Percentiles rank a stretch among this genome's conserved stretches.
These are phyloP conservation scores for Lactifluus rugatus DNA, from an alignment of 768 basidiomycete species.

Conservation along the genomic window DNA sequence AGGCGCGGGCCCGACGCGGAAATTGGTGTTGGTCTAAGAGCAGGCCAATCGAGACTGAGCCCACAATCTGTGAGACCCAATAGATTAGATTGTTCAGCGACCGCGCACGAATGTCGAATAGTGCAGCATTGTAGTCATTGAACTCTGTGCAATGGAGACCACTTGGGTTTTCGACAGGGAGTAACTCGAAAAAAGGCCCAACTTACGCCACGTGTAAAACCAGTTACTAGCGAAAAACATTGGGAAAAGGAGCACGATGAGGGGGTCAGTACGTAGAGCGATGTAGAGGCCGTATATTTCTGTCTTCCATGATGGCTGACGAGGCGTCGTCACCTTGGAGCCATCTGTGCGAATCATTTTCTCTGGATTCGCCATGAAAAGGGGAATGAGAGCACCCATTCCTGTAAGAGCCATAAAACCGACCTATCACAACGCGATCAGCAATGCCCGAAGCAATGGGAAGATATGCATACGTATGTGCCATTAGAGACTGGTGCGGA, in stretches of 20 bases:
- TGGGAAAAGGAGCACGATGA: slow-evolving; percentile 68
- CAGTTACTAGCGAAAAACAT: slow-evolving; percentile 82
- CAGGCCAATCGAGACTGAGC: slow-evolving; percentile 60
- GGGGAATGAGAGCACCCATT: slow-evolving; percentile 56
- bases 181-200: background rate
- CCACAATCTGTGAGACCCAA: slow-evolving; percentile 71
- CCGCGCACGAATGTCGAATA: slow-evolving; percentile 74
- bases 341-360: slow-evolving; percentile 71
- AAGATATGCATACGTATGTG: slow-evolving; percentile 51
- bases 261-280: slow-evolving; percentile 59
- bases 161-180: background rate
- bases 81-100: slow-evolving; percentile 71
- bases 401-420: slow-evolving; percentile 64
- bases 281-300: slow-evolving; percentile 64
- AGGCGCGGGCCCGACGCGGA: slow-evolving; percentile 60
- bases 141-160: slow-evolving; percentile 40
- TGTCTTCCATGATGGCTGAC: slow-evolving; percentile 68
- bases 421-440: slow-evolving; percentile 36
- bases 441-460: background rate
- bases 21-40: slow-evolving; percentile 51
- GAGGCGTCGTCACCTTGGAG: slow-evolving; percentile 49
- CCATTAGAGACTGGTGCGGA: slow-evolving; percentile 47
- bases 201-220: slow-evolving; percentile 79
- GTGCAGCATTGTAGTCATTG: slow-evolving; percentile 68
- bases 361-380: slow-evolving; percentile 61